These are phyloP conservation scores for Dictyostelium firmibasis DNA, from an alignment of 78 protist species.

Conservation along the genomic window DNA sequence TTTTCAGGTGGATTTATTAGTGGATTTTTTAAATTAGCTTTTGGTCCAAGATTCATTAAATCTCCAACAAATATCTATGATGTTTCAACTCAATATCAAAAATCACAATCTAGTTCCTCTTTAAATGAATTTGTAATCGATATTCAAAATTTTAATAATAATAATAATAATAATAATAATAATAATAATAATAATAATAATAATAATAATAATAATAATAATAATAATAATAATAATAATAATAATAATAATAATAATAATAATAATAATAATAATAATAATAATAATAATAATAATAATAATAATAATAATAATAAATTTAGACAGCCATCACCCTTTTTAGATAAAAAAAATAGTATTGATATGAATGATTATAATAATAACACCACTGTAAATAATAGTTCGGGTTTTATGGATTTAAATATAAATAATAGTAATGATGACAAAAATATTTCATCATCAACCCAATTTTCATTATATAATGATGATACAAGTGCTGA, in stretches of 20 bases:
- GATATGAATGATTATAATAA: neutral
- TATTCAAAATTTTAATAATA: neutral
- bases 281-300: neutral
- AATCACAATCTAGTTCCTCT: neutral
- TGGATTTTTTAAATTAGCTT: neutral
- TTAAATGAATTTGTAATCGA: neutral
- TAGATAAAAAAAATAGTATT: neutral
- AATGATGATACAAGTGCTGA: neutral
- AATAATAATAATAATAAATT: neutral
- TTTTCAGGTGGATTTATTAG: conserved; percentile 1
- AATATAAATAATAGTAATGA: neutral
- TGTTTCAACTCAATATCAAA: neutral
- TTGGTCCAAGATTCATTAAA: neutral
- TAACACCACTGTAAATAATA: neutral
- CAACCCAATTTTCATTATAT: neutral
- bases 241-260: too few species aligned
- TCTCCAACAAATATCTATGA: neutral
- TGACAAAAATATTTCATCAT: neutral
- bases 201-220: too few species aligned
- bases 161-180: too few species aligned
- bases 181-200: too few species aligned
- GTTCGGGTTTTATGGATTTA: neutral
- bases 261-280: too few species aligned
- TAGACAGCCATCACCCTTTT: neutral
- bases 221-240: too few species aligned